Percentiles rank a stretch among this genome's conserved stretches.
Evolutionary conservation across 2,329 filamentous ascomycete genomes (phyloP).

Genomic region (Neophaeococcomyces aloes): DNA sequence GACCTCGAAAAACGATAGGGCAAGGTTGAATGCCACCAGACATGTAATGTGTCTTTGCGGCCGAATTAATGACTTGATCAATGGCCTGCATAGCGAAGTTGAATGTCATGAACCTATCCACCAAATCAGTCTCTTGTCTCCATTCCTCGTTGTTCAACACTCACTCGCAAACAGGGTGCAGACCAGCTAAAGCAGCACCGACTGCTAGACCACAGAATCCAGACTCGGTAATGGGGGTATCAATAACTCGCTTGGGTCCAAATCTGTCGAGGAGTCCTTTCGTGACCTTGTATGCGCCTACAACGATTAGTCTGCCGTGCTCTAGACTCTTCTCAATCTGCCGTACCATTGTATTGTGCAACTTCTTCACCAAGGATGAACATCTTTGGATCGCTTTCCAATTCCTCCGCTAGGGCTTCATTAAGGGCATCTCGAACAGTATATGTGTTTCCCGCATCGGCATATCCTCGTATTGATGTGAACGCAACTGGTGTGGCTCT

Average conservation of each 20-base stretch:
- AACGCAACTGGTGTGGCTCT: constrained; percentile 36
- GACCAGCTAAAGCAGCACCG: constrained; percentile 84
- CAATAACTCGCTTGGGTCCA: constrained; percentile 93
- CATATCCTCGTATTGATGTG: constrained; percentile 44
- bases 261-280: constrained; percentile 96
- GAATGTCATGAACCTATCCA: constrained; percentile 99
- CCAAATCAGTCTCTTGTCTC: constrained; percentile 4
- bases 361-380: constrained; percentile 97
- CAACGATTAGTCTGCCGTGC: constrained; percentile 1
- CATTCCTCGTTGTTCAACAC: constrained; percentile 29
- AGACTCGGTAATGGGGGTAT: constrained; percentile 95
- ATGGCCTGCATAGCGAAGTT: constrained; percentile 99
- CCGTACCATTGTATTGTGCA: constrained; percentile 97
- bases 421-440: constrained; percentile 96
- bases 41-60: constrained; percentile 99
- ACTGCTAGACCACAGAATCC: constrained; percentile 91
- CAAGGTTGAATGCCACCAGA: constrained; percentile 98
- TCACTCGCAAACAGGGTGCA: constrained; percentile 71
- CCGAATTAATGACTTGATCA: constrained; percentile 99
- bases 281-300: constrained; percentile 76
- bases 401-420: constrained; percentile 93
- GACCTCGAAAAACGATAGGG: constrained; percentile 98
- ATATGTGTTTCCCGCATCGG: constrained; percentile 69
- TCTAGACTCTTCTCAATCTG: constrained; percentile 27
- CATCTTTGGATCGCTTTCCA: constrained; percentile 87